These are phyloP conservation scores for Stenogyne calaminthoides DNA, from an alignment of 305 asterid species.

Conservation along the genomic window DNA sequence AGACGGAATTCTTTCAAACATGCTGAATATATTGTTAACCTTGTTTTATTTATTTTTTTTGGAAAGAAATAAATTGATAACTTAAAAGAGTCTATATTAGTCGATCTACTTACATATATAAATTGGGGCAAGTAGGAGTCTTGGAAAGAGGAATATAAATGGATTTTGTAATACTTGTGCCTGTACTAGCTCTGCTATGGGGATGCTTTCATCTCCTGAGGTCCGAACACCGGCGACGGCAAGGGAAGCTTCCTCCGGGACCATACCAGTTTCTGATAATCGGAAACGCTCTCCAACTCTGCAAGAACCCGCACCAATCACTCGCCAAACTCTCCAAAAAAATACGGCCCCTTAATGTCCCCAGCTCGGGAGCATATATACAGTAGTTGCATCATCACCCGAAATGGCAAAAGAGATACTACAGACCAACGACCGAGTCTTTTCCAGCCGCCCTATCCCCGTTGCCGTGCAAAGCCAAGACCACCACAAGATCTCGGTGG, in stretches of 20 bases:
- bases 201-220: not conserved
- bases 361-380: not conserved
- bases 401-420: not conserved
- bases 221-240: no score
- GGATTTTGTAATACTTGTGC: not conserved
- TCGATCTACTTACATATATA: no score
- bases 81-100: no score
- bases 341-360: not conserved
- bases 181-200: not conserved
- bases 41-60: no score
- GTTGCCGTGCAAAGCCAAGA: not conserved
- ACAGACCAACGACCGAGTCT: not conserved
- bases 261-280: not conserved
- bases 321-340: not conserved
- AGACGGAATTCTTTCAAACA: no score
- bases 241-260: not conserved
- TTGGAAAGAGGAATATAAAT: not conserved
- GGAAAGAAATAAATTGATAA: no score
- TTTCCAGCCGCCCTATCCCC: not conserved
- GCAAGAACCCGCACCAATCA: not conserved
- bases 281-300: not conserved
- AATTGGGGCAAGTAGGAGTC: no score
- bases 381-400: not conserved
- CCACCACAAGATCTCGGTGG: not conserved
- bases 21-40: no score